Percentiles rank a stretch among this genome's conserved stretches.
phyloP scores from a whole-genome alignment of 148 eudicot genomes.

The Rhododendron mucronatum region DNA sequence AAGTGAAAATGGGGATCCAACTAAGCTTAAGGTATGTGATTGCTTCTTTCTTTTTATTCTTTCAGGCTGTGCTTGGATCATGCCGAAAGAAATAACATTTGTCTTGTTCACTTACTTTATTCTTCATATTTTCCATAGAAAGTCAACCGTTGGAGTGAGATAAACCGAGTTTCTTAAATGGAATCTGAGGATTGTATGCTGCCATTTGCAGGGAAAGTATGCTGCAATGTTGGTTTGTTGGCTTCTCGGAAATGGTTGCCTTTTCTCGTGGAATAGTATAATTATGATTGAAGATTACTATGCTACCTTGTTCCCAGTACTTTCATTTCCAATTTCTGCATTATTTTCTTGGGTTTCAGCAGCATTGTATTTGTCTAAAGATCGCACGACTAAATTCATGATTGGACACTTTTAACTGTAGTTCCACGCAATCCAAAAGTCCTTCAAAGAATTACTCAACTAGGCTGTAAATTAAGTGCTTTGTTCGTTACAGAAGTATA shows the following conservation, averaged over 20 bases:
- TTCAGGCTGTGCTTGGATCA: neutral
- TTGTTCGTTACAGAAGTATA: neutral
- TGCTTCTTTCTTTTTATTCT: neutral
- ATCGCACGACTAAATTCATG: neutral
- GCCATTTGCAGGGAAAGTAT: constrained; percentile 30
- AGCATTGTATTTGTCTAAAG: neutral
- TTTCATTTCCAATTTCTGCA: neutral
- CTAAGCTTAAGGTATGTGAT: constrained; percentile 4
- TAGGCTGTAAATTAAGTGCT: neutral
- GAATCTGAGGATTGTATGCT: neutral
- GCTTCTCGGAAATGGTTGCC: constrained; percentile 41
- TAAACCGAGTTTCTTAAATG: neutral
- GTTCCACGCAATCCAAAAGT: neutral
- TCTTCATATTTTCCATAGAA: neutral
- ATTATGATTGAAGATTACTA: constrained; percentile 38
- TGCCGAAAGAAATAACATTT: neutral
- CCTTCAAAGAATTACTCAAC: neutral
- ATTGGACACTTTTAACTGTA: neutral
- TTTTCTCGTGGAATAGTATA: constrained; percentile 46
- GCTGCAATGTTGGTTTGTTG: constrained; percentile 32
- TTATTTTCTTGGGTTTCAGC: neutral
- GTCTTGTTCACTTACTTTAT: neutral
- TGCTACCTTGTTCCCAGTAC: constrained; percentile 32
- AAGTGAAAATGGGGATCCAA: neutral
- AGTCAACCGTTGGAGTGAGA: neutral